Percentiles rank a stretch among this genome's conserved stretches.
These are phyloP conservation scores for Carnegiea gigantea DNA, from an alignment of 179 eudicot genomes.

Conservation along the genomic window DNA sequence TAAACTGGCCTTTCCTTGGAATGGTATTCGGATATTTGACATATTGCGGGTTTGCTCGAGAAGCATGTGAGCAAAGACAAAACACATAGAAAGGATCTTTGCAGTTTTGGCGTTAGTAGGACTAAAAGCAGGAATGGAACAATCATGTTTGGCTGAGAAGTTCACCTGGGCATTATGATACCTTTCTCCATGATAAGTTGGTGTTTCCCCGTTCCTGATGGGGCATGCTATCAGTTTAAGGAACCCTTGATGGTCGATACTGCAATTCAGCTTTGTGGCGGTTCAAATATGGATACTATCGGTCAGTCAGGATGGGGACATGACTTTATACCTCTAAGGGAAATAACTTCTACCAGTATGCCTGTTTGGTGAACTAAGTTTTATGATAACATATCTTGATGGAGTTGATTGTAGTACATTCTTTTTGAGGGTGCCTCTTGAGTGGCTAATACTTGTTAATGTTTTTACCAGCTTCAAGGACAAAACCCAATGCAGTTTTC, in stretches of 20 bases:
- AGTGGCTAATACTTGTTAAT: slow-evolving; percentile 12
- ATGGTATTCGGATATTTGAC: background rate
- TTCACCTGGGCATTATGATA: background rate
- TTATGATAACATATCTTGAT: slow-evolving; percentile 1
- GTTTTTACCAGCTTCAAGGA: slow-evolving; percentile 57
- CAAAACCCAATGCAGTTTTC: slow-evolving; percentile 90
- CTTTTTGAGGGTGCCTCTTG: slow-evolving; percentile 3
- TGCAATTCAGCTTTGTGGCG: background rate
- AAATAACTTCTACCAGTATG: background rate
- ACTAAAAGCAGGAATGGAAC: background rate
- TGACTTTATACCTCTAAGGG: background rate
- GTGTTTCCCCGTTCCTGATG: background rate
- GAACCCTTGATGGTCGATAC: background rate
- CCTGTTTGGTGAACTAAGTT: slow-evolving; percentile 1
- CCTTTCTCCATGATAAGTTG: background rate
- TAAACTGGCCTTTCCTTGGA: background rate
- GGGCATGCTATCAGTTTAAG: background rate
- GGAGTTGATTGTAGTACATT: background rate
- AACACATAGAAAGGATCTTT: background rate
- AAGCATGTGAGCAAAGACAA: background rate
- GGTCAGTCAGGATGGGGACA: background rate
- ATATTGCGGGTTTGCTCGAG: background rate
- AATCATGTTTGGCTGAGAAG: background rate
- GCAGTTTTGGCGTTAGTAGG: background rate
- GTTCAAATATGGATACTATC: background rate